Base-by-base conservation (phyloP, 345 rosid genomes). In the Cardamine chenopodiifolia region DNA sequence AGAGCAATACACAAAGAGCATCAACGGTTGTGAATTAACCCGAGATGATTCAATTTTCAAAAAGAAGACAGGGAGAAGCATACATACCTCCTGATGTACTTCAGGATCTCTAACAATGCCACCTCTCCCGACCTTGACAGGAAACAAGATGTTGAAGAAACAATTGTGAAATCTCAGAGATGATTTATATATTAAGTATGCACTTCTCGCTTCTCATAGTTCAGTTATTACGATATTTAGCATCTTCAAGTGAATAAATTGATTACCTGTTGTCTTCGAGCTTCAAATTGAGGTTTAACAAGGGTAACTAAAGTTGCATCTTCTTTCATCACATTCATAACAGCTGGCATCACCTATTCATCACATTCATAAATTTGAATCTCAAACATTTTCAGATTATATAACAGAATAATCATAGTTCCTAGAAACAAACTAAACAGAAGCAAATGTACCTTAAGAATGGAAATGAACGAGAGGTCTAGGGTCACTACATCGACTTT, bases 211-310 rank as follows among this genome's bases (percentile, higher is more conserved):
- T 63, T 54, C 37, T 73, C 18, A 25, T 19, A 35, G 40, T 23
- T 71, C n/a, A 71, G 19, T 60, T 20, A 14, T 48, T 31, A 29
- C 11, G 6, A 65, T 59, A 7, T 35, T 28, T 31, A 25, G 25
- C 7, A 22, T 32, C 28, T 13, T 14, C 32, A n/a, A 19, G 57
- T 28, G 1, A 1, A 25, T 26, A 31, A 17, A 63, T 3, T 34
- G 59, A 70, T 80, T 81, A 95, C 99, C 79, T 95, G 99, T 75
- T 90, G 82, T 77, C 98, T 83, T 44, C 71, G 92, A 82, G 98
- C 99, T 85, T 92, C 97, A 65, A 92, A 95, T 55, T 92, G 99
- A 74, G 99, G 98, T 80, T 95, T 95, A 72, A 92, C 92, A 59
- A 89, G 72, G 59, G 94, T 89, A 29, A 95, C 83, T 73, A 95